Evolutionary conservation across 495 filamentous ascomycete genomes (phyloP).

Genomic region (Aspergillus affinis): DNA sequence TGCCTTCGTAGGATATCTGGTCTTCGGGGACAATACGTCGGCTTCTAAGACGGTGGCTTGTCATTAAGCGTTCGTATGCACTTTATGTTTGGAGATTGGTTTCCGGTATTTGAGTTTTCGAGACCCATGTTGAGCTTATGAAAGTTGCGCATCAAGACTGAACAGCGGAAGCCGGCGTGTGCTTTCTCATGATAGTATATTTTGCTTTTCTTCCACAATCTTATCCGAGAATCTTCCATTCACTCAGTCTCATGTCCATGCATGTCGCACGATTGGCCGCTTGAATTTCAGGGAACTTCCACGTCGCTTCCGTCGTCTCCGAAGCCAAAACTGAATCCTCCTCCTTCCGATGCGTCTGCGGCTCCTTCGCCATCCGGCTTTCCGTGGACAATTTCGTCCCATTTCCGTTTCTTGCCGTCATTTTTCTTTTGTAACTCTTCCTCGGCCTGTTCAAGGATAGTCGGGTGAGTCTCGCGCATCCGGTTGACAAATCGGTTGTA

Average conservation of each 20-base stretch:
- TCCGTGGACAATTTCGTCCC: slow-evolving; percentile 70
- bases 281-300: slow-evolving; percentile 46
- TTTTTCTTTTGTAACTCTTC: slow-evolving; percentile 62
- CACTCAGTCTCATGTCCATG: slow-evolving; percentile 8
- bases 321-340: slow-evolving; percentile 83
- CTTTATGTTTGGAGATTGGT: neutral
- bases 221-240: neutral
- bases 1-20: slow-evolving; percentile 82
- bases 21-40: slow-evolving; percentile 69
- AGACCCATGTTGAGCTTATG: neutral
- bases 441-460: slow-evolving; percentile 62
- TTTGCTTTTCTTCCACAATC: slow-evolving; percentile 1
- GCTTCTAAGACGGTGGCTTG: slow-evolving; percentile 84
- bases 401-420: slow-evolving; percentile 73
- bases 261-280: neutral
- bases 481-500: slow-evolving; percentile 73
- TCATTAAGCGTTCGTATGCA: slow-evolving; percentile 54
- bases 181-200: slow-evolving; percentile 3
- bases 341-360: slow-evolving; percentile 39
- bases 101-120: neutral
- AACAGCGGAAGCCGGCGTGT: neutral
- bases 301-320: slow-evolving; percentile 62
- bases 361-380: slow-evolving; percentile 42
- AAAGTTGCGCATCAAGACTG: neutral
- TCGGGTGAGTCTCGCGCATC: slow-evolving; percentile 62